Conservation (phyloP, 129 eudicot genomes). For the Helichrysum umbraculigerum region DNA sequence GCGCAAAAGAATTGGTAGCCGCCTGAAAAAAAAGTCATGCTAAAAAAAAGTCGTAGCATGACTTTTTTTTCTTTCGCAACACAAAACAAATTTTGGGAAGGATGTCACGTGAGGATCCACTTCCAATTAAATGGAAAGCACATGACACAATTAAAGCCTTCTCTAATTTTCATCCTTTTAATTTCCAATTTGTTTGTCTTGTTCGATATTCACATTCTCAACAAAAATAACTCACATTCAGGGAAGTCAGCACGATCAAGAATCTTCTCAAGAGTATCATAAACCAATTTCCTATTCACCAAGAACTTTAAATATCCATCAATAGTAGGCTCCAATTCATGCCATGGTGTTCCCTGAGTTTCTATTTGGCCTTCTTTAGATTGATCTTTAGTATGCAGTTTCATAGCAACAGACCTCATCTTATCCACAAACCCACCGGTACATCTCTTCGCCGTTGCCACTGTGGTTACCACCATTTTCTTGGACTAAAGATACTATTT, state of each 20-base stretch:
- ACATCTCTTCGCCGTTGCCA: constrained; percentile 37
- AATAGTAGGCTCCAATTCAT: constrained; percentile 74
- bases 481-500: background rate
- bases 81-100: no score
- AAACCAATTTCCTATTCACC: constrained; percentile 91
- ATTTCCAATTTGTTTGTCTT: no score
- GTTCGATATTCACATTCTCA: no score
- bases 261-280: constrained; percentile 81
- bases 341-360: constrained; percentile 68
- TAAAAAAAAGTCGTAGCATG: no score
- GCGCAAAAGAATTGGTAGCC: no score
- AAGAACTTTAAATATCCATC: constrained; percentile 89
- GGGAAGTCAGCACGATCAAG: constrained; percentile 65
- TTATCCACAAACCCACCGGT: constrained; percentile 96
- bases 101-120: no score
- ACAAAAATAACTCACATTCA: constrained; percentile 59
- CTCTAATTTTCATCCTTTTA: no score
- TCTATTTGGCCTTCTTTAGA: constrained; percentile 88
- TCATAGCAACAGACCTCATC: constrained; percentile 97
- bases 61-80: no score
- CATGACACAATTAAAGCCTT: no score
- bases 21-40: no score
- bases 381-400: constrained; percentile 77
- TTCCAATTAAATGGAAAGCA: no score
- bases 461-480: constrained; percentile 40